A percentile compares a stretch with the other conserved stretches of the same genome.
Conservation (phyloP, 345 rosid species). For the Corchorus capsularis region DNA sequence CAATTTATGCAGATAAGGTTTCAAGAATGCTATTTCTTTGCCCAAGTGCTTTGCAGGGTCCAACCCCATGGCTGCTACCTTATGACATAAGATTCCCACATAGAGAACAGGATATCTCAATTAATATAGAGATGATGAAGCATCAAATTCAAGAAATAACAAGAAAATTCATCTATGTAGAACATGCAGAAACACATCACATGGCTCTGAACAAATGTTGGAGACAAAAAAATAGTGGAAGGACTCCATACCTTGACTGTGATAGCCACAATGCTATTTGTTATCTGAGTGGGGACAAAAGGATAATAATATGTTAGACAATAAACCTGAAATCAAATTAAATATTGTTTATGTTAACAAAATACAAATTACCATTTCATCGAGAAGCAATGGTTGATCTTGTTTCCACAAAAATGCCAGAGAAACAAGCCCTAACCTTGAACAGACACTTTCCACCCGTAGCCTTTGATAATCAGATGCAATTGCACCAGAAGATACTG, state of each 20-base stretch:
- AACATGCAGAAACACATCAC: background rate
- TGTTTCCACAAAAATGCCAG: slow-evolving; percentile 97
- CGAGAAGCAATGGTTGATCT: slow-evolving; percentile 94
- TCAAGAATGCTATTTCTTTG: slow-evolving; percentile 72
- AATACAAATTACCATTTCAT: slow-evolving; percentile 72
- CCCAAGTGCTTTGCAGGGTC: slow-evolving; percentile 91
- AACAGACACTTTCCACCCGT: slow-evolving; percentile 95
- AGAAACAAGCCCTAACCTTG: slow-evolving; percentile 98
- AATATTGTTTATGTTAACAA: slow-evolving; percentile 19
- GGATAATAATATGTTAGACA: slow-evolving; percentile 18
- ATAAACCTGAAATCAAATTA: slow-evolving; percentile 8
- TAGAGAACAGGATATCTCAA: background rate
- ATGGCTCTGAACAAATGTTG: background rate
- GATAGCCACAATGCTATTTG: slow-evolving; percentile 67
- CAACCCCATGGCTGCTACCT: slow-evolving; percentile 97
- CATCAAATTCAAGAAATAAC: background rate
- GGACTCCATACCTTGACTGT: slow-evolving; percentile 66
- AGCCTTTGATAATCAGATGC: slow-evolving; percentile 96
- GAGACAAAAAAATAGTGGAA: background rate
- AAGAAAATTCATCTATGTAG: slow-evolving; percentile 1
- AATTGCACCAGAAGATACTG: slow-evolving; percentile 96
- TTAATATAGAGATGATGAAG: background rate
- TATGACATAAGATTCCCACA: slow-evolving; percentile 26
- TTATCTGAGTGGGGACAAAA: slow-evolving; percentile 54
- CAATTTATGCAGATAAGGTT: slow-evolving; percentile 69